Percentiles rank a stretch among this genome's conserved stretches.
These are phyloP conservation scores for Leccinum olivaceopallidum DNA, from an alignment of 768 basidiomycete species.

Conservation along the genomic window DNA sequence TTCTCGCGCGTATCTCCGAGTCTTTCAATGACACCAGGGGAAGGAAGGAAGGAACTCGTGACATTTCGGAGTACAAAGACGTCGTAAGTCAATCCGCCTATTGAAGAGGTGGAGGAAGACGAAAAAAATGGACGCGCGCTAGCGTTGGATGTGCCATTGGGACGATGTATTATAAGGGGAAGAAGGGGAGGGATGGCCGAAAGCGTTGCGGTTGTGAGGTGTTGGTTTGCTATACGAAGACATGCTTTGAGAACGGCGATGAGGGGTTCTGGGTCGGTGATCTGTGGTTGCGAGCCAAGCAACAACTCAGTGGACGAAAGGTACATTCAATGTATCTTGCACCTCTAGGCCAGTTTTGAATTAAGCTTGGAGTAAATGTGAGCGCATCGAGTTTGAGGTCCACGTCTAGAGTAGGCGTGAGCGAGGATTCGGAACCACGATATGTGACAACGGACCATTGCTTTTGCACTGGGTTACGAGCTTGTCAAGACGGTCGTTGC, in stretches of 20 bases:
- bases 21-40: constrained; percentile 79
- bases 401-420: constrained; percentile 51
- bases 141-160: constrained; percentile 27
- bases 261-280: constrained; percentile 70
- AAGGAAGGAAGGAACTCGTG: constrained; percentile 66
- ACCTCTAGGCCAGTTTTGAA: constrained; percentile 76
- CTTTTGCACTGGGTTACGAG: constrained; percentile 66
- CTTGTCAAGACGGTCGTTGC: constrained; percentile 54
- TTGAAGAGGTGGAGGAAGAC: constrained; percentile 53
- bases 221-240: constrained; percentile 79
- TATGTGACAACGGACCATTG: constrained; percentile 47
- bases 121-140: constrained; percentile 44
- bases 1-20: constrained; percentile 77
- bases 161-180: constrained; percentile 55
- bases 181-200: constrained; percentile 66
- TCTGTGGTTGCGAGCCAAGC: constrained; percentile 41
- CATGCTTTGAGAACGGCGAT: constrained; percentile 70
- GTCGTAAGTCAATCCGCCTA: constrained; percentile 47
- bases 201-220: constrained; percentile 76
- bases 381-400: constrained; percentile 82
- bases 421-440: constrained; percentile 7
- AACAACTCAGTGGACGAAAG: constrained; percentile 15
- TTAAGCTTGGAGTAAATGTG: constrained; percentile 67
- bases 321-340: constrained; percentile 19
- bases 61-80: constrained; percentile 63